Evolutionary conservation across 345 rosid species (phyloP).

Genomic region (Rhodomyrtus tomentosa): DNA sequence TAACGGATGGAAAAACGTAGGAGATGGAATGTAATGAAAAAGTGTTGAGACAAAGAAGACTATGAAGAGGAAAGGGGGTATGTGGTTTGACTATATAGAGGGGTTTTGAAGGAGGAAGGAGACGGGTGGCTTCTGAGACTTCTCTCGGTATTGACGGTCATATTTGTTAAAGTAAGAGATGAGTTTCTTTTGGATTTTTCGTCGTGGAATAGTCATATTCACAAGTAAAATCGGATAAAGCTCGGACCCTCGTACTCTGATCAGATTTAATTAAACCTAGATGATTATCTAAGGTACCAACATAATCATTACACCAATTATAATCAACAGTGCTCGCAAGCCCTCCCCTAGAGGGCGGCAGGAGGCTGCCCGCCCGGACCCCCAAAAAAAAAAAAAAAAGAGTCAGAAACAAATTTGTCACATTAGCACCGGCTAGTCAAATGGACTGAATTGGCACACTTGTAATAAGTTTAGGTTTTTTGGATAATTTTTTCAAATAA

Average conservation of each 20-base stretch:
- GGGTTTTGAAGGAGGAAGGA: neutral
- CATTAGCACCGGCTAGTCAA: accelerated
- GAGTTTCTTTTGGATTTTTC: neutral
- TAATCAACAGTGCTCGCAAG: too few relatives aligned
- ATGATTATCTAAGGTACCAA: too few relatives aligned
- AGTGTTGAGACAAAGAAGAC: neutral
- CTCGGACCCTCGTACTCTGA: neutral
- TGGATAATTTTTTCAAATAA: too few relatives aligned
- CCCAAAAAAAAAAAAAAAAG: too few relatives aligned
- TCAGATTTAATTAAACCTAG: neutral
- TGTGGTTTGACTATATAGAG: neutral
- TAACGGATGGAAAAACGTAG: neutral
- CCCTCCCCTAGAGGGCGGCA: too few relatives aligned
- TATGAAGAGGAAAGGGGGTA: neutral
- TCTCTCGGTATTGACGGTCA: neutral
- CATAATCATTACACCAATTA: too few relatives aligned
- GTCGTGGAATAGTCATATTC: neutral
- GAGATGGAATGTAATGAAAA: neutral
- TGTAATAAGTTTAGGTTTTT: too few relatives aligned
- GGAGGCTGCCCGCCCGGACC: too few relatives aligned
- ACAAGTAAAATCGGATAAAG: neutral
- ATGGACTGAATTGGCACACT: too few relatives aligned
- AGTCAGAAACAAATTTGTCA: too few relatives aligned
- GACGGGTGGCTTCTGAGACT: neutral
- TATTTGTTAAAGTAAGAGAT: neutral